Percentiles rank a stretch among this genome's conserved stretches.
Evolutionary conservation across 2,329 filamentous ascomycete genomes (phyloP).

Genomic region (Neobulgaria alba): DNA sequence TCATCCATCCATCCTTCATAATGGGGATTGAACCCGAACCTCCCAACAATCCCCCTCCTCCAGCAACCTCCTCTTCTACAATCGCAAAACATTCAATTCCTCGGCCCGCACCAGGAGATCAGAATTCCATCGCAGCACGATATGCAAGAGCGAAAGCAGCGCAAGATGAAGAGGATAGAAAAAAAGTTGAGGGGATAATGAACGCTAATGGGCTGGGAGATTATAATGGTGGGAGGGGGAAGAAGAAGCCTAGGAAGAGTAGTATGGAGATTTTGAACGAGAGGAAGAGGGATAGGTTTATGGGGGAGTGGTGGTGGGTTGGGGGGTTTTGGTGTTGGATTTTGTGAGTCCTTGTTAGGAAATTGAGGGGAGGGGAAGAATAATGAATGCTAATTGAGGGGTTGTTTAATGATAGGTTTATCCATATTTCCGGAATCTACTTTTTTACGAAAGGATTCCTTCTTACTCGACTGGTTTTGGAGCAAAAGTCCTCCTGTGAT

Average conservation of each 20-base stretch:
- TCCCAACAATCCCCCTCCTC: too few relatives aligned
- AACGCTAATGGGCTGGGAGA: conserved; percentile 6
- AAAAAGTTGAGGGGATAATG: conserved; percentile 13
- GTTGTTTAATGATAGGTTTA: conserved; percentile 26
- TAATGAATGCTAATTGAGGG: not conserved
- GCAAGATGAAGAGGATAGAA: conserved; percentile 22
- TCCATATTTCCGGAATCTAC: conserved; percentile 75
- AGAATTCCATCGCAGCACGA: conserved; percentile 25
- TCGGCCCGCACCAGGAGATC: conserved; percentile 22
- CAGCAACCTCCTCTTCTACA: not conserved
- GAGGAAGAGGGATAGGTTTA: conserved; percentile 21
- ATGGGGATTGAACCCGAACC: too few relatives aligned
- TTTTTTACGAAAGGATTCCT: conserved; percentile 95
- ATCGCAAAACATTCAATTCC: conserved; percentile 14
- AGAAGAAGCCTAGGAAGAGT: conserved; percentile 20
- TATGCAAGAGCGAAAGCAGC: conserved; percentile 26
- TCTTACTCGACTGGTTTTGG: conserved; percentile 73
- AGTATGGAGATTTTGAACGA: conserved; percentile 23
- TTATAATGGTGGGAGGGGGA: conserved; percentile 2
- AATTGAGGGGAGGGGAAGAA: not conserved
- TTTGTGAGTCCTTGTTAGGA: conserved; percentile 21
- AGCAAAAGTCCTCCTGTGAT: conserved; percentile 64
- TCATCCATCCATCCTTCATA: too few relatives aligned
- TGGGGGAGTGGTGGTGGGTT: conserved; percentile 25
- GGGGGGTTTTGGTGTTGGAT: conserved; percentile 27